Evolutionary conservation across 2,329 filamentous ascomycete species (phyloP).

Genomic region (Aschersonia sp.): DNA sequence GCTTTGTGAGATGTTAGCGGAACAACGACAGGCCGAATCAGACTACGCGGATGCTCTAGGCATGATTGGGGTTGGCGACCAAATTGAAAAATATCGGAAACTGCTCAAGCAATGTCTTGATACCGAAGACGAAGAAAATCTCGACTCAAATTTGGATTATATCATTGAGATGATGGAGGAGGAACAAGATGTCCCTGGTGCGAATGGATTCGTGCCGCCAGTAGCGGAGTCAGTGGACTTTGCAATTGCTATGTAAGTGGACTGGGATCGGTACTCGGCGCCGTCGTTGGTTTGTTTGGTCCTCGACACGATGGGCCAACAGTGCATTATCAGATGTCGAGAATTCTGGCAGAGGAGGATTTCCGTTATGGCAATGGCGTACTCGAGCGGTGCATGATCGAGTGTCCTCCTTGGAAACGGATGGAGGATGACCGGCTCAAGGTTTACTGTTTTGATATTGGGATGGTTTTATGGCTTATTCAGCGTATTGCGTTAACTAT

Average conservation of each 20-base stretch:
- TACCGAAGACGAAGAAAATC: constrained; percentile 48
- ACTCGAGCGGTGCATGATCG: too few relatives aligned
- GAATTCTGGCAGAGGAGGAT: too few relatives aligned
- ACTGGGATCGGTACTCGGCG: neutral
- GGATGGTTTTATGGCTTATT: too few relatives aligned
- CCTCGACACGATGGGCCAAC: neutral
- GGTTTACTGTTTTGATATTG: too few relatives aligned
- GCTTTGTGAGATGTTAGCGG: constrained; percentile 39
- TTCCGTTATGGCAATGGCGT: too few relatives aligned
- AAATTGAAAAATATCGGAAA: constrained; percentile 58
- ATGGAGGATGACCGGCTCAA: too few relatives aligned
- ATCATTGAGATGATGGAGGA: constrained; percentile 51
- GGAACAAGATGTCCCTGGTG: constrained; percentile 31
- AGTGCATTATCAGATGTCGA: too few relatives aligned
- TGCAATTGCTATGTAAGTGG: constrained; percentile 3
- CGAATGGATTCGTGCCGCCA: constrained; percentile 15
- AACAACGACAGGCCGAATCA: constrained; percentile 46
- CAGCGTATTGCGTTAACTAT: too few relatives aligned
- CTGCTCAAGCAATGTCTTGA: constrained; percentile 56
- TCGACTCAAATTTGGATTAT: constrained; percentile 49
- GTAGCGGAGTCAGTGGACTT: constrained; percentile 17
- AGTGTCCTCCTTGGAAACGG: too few relatives aligned
- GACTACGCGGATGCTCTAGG: constrained; percentile 57
- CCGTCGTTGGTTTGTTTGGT: neutral
- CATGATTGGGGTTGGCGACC: constrained; percentile 56